These are phyloP conservation scores for Hemisphaericaspora nanyangensis DNA, from an alignment of 805 yeast genomes.

Conservation along the genomic window DNA sequence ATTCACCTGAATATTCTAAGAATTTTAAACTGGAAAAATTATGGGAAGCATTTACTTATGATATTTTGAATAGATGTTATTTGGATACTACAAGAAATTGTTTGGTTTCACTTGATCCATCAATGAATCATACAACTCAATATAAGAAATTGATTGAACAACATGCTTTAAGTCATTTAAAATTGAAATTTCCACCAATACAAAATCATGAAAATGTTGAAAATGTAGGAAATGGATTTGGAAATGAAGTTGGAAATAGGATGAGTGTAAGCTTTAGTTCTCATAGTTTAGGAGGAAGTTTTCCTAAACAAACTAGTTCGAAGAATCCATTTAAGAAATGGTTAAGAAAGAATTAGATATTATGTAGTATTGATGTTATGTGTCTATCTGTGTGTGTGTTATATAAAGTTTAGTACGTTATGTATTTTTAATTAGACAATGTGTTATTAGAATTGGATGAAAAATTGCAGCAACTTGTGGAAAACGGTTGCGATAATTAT, in stretches of 20 bases:
- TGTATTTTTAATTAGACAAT: no score
- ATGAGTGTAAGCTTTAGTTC: conserved; percentile 19
- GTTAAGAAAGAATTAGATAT: conserved; percentile 21
- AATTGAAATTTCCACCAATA: conserved; percentile 25
- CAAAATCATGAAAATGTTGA: no score
- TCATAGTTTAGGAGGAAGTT: conserved; percentile 17
- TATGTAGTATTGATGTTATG: conserved; percentile 1
- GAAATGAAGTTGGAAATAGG: conserved; percentile 1
- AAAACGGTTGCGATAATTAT: no score
- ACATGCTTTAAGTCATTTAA: conserved; percentile 28
- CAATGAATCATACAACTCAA: conserved; percentile 16
- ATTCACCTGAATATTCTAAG: conserved; percentile 29
- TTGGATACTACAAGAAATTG: conserved; percentile 30
- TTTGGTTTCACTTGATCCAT: conserved; percentile 27
- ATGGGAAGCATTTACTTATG: conserved; percentile 35
- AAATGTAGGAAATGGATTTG: not conserved
- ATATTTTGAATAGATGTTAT: conserved; percentile 24
- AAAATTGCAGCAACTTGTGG: no score
- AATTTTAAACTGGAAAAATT: conserved; percentile 16
- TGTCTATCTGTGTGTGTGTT: no score
- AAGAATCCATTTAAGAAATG: conserved; percentile 41
- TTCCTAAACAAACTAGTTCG: conserved; percentile 15
- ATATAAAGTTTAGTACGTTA: no score
- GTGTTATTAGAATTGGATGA: no score
- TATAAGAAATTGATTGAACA: conserved; percentile 27